Conservation (phyloP, 2,329 filamentous ascomycete genomes). For the Hypoxylon sp. region DNA sequence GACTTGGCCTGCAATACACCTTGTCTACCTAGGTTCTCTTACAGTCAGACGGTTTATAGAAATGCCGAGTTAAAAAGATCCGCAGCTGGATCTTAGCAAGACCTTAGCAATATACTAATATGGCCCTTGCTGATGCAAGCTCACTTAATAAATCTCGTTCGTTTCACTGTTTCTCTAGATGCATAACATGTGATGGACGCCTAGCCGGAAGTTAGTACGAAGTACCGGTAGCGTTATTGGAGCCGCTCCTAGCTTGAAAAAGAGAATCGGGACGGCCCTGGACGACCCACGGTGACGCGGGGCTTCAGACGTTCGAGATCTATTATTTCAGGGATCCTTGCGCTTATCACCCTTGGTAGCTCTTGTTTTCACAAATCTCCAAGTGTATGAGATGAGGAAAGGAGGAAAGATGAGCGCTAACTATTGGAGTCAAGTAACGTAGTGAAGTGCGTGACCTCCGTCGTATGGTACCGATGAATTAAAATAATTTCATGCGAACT, state of each 20-base stretch:
- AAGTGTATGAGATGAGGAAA: slow-evolving; percentile 3
- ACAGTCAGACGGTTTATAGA: neutral
- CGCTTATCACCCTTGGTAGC: neutral
- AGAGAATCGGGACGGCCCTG: slow-evolving; percentile 16
- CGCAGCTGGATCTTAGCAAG: neutral
- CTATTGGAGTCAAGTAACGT: neutral
- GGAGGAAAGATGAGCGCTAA: slow-evolving; percentile 3
- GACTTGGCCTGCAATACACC: slow-evolving; percentile 2
- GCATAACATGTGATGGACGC: slow-evolving; percentile 7
- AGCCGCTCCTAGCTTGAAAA: slow-evolving; percentile 8
- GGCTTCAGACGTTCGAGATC: slow-evolving; percentile 24
- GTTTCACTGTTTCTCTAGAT: slow-evolving; percentile 6
- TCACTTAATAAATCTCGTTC: neutral
- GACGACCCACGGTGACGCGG: slow-evolving; percentile 28
- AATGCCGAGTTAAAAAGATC: neutral
- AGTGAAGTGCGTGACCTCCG: neutral
- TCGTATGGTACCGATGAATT: slow-evolving; percentile 7
- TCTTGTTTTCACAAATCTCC: neutral
- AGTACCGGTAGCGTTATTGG: slow-evolving; percentile 21
- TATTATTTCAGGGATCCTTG: slow-evolving; percentile 25
- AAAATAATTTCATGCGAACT: slow-evolving; percentile 14
- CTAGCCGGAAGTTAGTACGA: slow-evolving; percentile 9
- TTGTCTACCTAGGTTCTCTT: neutral
- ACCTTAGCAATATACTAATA: neutral
- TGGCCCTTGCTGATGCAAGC: slow-evolving; percentile 9